Evolutionary conservation across 140 eudicot genomes (phyloP), one percentile per base, ranked within the genome.

Genomic region (Eryngium alpinum): DNA sequence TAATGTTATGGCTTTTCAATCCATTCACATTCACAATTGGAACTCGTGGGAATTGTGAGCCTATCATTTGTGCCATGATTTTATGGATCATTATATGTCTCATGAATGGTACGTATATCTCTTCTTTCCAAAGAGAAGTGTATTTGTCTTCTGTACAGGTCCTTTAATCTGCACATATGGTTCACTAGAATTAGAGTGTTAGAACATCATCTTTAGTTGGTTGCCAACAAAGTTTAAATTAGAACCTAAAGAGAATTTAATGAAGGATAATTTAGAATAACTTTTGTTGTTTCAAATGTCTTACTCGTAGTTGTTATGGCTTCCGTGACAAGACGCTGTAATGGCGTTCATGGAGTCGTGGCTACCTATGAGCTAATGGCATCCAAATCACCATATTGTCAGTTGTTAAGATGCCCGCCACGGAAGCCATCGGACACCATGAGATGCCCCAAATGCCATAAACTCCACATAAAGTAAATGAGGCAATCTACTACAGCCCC

Each of bases 11-110:
- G 99, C 96, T 96, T 86, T 96, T 96, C 83, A 96, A 96, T 82
- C 99, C 99, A 9, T 96, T 93, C 82, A 96, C 99, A 77, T 96
- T 96, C 89, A 96, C 99, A 33, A 96, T 96, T 82, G 99, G 99
- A 84, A 96, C 99, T 14, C 91, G 98, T 29, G 99, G 99, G 86
- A 96, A 96, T 81, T 96, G 99, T 81, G 99, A 96, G 86, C 99
- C 99, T 38, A 86, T 93, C 79, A 87, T 96, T 56, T 96, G 99
- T 86, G 97, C 98, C 85, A 94, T 89, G 83, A 86, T 96, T 81
- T 86, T 96, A 80, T 96, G 99, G 99, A 89, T 93, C 86, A 90
- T 96, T 75, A 82, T 88, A 46, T 96, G 96, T 88, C 92, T 96
- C 80, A 83, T 96, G 89, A 89, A 86, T 70, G 99, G 99, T 96